Base-by-base conservation (phyloP, 129 eudicot genomes). In the Sambucus nigra region DNA sequence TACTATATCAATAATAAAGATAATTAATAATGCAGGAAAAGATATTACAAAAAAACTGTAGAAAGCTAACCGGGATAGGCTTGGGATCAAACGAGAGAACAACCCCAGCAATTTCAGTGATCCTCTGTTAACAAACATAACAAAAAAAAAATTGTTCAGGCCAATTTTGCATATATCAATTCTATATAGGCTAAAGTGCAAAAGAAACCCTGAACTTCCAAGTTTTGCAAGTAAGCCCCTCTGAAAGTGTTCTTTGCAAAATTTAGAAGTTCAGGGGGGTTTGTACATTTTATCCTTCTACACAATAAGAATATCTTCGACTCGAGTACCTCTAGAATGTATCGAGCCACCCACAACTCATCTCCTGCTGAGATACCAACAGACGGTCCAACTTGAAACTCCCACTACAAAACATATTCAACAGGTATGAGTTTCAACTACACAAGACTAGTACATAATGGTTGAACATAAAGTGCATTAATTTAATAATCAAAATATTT, bases 361-460 rank as follows among this genome's bases (percentile, higher is more conserved):
- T 89, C 97, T 14, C 83, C 95, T 5, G 97, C 95, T 22, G 92
- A 76, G 71, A 89, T 84, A 14, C 97, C 97, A 32, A 81, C 95
- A 29, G 95, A 19, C 9, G 97, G 97, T 48, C 97, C 97, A 13
- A 89, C 97, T 76, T 89, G 97, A 42, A 78, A 89, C 38, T 89
- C 97, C 97, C 97, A 89, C 95, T 89, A 74, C 27, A 50, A 12
- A 46, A 24, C 31, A 18, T 1, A n/a, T n/a, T 3, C 9, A 60
- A 19, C 4, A 35, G 13, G 13, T 26, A 28, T 8, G 44, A 17
- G 31, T 50, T 11, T n/a, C 18, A 53, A 22, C 21, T 40, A 59
- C 6, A 10, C 2, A 31, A 5, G 7, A 16, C 17, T 25, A 56
- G 17, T 20, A 21, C 8, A 35, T 19, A 45, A 45, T 10, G n/a